Conservation (phyloP, 805 yeast genomes). For the Saturnispora halmiae region DNA sequence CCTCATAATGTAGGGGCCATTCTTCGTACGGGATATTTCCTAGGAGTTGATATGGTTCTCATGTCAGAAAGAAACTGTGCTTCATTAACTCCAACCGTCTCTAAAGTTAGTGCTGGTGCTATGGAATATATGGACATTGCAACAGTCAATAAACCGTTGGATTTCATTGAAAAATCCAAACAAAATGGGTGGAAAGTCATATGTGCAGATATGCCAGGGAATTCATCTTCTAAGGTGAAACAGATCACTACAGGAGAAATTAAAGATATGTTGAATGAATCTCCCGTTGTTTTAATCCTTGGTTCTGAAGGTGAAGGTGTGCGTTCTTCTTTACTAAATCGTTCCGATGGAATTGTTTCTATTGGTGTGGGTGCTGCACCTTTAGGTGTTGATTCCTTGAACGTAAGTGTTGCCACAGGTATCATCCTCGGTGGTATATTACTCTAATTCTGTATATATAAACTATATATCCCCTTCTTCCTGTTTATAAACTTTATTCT, state of each 20-base stretch:
- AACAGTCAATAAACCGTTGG: conserved; percentile 47
- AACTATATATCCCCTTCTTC: too few species aligned
- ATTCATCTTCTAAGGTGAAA: conserved; percentile 13
- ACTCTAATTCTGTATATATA: background rate
- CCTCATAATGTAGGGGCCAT: conserved; percentile 87
- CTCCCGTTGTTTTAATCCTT: conserved; percentile 63
- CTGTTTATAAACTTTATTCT: background rate
- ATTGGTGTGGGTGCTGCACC: conserved; percentile 25
- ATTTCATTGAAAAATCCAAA: conserved; percentile 48
- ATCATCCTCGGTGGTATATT: conserved; percentile 31
- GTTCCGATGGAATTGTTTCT: conserved; percentile 45
- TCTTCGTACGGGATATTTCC: conserved; percentile 65
- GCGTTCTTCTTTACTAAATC: conserved; percentile 50
- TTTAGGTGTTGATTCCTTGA: conserved; percentile 60
- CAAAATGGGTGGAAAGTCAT: conserved; percentile 64
- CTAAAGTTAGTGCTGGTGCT: conserved; percentile 80
- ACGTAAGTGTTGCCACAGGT: conserved; percentile 87
- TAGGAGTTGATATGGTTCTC: conserved; percentile 75
- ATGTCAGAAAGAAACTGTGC: conserved; percentile 66
- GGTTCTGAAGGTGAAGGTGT: conserved; percentile 87
- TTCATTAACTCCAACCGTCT: conserved; percentile 64
- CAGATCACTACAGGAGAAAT: conserved; percentile 30
- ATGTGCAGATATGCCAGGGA: conserved; percentile 43
- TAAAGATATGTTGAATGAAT: conserved; percentile 31
- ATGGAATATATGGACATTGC: conserved; percentile 62